Percentiles rank a stretch among this genome's conserved stretches.
phyloP scores from a whole-genome alignment of 2,329 filamentous ascomycete genomes.

The Lojkania enalia region DNA sequence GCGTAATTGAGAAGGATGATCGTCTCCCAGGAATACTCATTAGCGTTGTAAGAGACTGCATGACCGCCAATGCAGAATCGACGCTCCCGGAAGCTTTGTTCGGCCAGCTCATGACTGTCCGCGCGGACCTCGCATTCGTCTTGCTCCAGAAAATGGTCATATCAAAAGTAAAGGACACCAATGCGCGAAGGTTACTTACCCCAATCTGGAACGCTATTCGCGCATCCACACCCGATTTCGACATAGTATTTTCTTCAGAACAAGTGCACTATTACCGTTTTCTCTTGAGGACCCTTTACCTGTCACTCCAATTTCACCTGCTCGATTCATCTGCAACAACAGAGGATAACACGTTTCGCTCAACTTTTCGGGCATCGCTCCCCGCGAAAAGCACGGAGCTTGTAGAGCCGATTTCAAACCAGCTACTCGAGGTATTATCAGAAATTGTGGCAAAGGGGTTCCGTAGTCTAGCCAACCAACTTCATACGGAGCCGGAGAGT shows the following conservation, averaged over 20 bases:
- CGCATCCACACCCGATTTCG: constrained; percentile 60
- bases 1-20: constrained; percentile 57
- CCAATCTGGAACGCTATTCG: constrained; percentile 65
- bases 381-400: constrained; percentile 49
- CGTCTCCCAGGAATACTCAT: constrained; percentile 70
- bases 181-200: constrained; percentile 59
- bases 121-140: constrained; percentile 80
- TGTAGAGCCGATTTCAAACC: constrained; percentile 31
- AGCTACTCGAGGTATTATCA: constrained; percentile 76
- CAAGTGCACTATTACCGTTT: constrained; percentile 77
- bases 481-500: constrained; percentile 72
- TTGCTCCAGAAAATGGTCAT: constrained; percentile 78
- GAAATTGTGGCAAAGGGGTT: constrained; percentile 81
- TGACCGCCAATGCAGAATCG: constrained; percentile 73
- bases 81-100: constrained; percentile 82
- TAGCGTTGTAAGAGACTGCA: constrained; percentile 74
- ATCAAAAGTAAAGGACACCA: constrained; percentile 52
- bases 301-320: constrained; percentile 70
- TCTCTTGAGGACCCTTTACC: constrained; percentile 81
- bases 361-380: constrained; percentile 42
- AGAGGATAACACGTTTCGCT: constrained; percentile 28
- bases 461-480: constrained; percentile 74
- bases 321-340: constrained; percentile 35
- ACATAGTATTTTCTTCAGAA: constrained; percentile 59
- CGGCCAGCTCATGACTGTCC: constrained; percentile 70